These are phyloP conservation scores for Cercospora sesami DNA, from an alignment of 2,329 filamentous ascomycete genomes.

Conservation along the genomic window DNA sequence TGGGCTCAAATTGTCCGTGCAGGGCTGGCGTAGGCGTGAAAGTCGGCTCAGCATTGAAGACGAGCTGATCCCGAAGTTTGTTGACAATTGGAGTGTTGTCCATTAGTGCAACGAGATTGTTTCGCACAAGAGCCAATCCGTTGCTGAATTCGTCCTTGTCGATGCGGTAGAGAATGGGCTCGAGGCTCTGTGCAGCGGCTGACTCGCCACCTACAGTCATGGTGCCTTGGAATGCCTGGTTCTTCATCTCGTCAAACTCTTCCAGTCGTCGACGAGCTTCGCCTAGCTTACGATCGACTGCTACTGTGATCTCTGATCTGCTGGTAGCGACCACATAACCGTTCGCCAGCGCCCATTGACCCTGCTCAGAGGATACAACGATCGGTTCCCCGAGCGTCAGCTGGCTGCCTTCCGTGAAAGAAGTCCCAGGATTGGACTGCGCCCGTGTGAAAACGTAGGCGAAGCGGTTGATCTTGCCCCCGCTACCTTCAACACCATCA, in stretches of 20 bases:
- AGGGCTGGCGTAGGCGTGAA: constrained; percentile 54
- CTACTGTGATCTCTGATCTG: constrained; percentile 76
- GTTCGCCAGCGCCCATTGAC: constrained; percentile 91
- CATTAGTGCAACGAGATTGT: constrained; percentile 93
- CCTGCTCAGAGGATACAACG: constrained; percentile 92
- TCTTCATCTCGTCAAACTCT: constrained; percentile 72
- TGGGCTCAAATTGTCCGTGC: constrained; percentile 24
- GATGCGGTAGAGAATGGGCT: constrained; percentile 72
- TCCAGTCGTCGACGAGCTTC: constrained; percentile 74
- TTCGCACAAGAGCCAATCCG: constrained; percentile 90
- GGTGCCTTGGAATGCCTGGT: constrained; percentile 86
- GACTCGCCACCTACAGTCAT: constrained; percentile 69
- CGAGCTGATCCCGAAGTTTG: constrained; percentile 73
- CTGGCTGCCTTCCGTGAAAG: constrained; percentile 82
- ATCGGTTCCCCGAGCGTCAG: constrained; percentile 84
- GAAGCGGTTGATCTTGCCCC: constrained; percentile 85
- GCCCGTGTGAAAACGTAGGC: constrained; percentile 78
- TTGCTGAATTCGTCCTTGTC: constrained; percentile 99
- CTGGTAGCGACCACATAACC: constrained; percentile 81
- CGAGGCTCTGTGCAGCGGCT: constrained; percentile 38
- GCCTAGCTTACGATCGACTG: constrained; percentile 85
- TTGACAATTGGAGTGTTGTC: constrained; percentile 36
- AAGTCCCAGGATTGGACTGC: constrained; percentile 57
- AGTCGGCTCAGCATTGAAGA: constrained; percentile 70
- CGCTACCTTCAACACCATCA: constrained; percentile 41